These are phyloP conservation scores for Clavispora fructus DNA, from an alignment of 805 yeast genomes.

Conservation along the genomic window DNA sequence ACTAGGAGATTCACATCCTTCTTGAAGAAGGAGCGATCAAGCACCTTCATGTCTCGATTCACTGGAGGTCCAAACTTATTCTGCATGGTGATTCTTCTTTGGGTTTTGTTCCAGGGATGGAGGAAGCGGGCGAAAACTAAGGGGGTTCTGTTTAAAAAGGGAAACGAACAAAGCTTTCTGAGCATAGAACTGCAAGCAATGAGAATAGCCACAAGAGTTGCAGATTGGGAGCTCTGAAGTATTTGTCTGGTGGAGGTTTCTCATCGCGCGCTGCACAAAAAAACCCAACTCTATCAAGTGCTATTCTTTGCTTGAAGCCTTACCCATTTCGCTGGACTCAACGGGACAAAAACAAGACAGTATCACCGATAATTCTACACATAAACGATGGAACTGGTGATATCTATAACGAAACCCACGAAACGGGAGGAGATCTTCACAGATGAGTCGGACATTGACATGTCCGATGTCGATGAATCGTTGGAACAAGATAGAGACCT, in stretches of 20 bases:
- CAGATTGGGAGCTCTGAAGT: not conserved
- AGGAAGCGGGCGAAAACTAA: not conserved
- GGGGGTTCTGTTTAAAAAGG: not conserved
- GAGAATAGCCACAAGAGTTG: not conserved
- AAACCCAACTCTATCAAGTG: not conserved
- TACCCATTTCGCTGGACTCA: not conserved
- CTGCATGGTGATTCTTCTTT: slow-evolving; percentile 23
- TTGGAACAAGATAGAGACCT: slow-evolving; percentile 7
- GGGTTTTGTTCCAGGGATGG: slow-evolving; percentile 19
- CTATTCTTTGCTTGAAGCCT: not conserved
- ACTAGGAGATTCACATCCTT: slow-evolving; percentile 56
- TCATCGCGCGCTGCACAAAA: slow-evolving; percentile 12
- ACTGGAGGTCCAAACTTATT: slow-evolving; percentile 56
- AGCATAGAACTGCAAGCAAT: not conserved
- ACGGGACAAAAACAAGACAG: not conserved
- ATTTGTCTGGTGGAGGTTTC: not conserved
- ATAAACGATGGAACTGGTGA: slow-evolving; percentile 18
- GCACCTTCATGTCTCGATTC: slow-evolving; percentile 54
- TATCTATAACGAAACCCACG: slow-evolving; percentile 32
- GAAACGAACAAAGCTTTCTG: not conserved
- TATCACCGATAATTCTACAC: not conserved
- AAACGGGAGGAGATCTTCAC: slow-evolving; percentile 6
- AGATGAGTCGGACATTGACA: slow-evolving; percentile 36
- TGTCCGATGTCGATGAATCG: slow-evolving; percentile 34
- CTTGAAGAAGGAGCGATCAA: slow-evolving; percentile 64